Evolutionary conservation across 2,329 filamentous ascomycete genomes (phyloP).

Genomic region (Botrytis deweyae): DNA sequence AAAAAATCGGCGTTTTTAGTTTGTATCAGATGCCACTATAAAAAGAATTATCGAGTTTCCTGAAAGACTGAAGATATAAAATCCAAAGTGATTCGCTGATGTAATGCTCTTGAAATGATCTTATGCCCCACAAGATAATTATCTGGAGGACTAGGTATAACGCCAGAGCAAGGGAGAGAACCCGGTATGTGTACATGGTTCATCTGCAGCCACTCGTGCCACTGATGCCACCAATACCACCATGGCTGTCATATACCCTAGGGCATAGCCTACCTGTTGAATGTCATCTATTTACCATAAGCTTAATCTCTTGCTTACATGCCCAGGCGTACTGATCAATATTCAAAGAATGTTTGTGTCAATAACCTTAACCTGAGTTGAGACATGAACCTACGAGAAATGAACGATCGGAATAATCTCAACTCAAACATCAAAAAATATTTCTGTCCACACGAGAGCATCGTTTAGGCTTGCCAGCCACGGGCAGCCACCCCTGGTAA

Average conservation of each 20-base stretch:
- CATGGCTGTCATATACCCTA: neutral
- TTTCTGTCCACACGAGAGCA: neutral
- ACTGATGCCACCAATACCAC: neutral
- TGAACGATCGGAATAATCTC: neutral
- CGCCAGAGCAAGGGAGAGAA: neutral
- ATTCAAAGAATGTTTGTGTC: neutral
- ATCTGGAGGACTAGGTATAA: constrained; percentile 6
- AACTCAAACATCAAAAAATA: neutral
- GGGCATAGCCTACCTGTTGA: neutral
- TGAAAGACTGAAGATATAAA: constrained; percentile 15
- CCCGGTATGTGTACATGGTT: neutral
- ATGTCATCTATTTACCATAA: neutral
- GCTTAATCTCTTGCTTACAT: neutral
- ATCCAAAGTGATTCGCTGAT: neutral
- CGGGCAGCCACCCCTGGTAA: neutral
- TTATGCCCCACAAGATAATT: neutral
- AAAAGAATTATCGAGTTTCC: neutral
- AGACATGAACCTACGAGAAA: neutral
- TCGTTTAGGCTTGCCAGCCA: neutral
- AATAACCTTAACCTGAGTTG: neutral
- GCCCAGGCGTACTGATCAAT: neutral
- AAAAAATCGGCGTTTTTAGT: constrained; percentile 1
- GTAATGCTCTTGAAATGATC: neutral
- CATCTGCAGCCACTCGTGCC: neutral
- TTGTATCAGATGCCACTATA: neutral